Percentiles rank a stretch among this genome's conserved stretches.
These are phyloP conservation scores for Dactylellina haptotyla DNA, from an alignment of 2,329 filamentous ascomycete genomes.

Conservation along the genomic window DNA sequence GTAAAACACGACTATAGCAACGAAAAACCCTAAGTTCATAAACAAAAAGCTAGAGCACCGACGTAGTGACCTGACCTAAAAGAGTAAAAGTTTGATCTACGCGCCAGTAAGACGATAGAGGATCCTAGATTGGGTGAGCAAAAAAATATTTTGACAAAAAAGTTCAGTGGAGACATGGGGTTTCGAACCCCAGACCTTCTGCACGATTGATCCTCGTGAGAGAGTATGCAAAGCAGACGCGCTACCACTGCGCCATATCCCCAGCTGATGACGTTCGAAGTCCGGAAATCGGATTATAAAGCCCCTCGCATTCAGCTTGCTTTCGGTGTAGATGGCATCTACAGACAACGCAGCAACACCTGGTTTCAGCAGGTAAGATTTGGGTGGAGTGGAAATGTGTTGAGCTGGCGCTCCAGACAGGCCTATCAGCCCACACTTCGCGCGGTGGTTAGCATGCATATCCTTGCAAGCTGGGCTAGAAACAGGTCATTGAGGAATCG, in stretches of 20 bases:
- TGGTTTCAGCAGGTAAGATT: background rate
- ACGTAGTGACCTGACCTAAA: too few relatives aligned
- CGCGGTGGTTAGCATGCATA: background rate
- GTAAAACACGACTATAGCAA: background rate
- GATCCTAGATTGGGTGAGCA: background rate
- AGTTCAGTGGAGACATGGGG: slow-evolving; percentile 44
- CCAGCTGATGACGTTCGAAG: slow-evolving; percentile 10
- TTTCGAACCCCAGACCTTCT: slow-evolving; percentile 52
- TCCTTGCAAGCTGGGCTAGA: background rate
- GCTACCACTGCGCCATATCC: slow-evolving; percentile 54
- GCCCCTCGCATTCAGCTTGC: background rate
- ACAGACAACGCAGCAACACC: background rate
- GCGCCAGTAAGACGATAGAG: background rate
- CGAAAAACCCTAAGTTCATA: background rate
- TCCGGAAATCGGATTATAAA: background rate
- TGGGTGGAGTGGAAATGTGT: background rate
- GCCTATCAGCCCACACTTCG: background rate
- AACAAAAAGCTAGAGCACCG: background rate
- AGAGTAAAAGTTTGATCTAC: too few relatives aligned
- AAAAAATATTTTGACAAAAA: slow-evolving; percentile 10
- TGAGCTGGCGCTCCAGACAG: background rate
- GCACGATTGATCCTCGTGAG: slow-evolving; percentile 5
- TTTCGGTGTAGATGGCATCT: background rate
- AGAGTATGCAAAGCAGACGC: slow-evolving; percentile 48
- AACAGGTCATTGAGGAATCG: background rate